Percentiles rank a stretch among this genome's conserved stretches.
These are phyloP conservation scores for Saccharomycopsis sp. DNA, from an alignment of 805 yeast genomes.

Conservation along the genomic window DNA sequence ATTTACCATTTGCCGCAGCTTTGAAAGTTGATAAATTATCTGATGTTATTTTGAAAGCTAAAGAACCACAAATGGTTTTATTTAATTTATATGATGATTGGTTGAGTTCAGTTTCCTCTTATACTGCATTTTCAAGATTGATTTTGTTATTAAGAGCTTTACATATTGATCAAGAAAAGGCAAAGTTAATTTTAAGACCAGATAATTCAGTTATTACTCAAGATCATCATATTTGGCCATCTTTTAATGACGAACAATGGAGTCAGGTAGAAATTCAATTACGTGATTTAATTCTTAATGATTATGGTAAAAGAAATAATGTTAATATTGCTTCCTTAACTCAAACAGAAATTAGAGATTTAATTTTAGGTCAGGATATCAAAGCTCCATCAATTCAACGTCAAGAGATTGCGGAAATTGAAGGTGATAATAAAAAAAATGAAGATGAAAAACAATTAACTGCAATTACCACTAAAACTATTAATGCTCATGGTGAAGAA, in stretches of 20 bases:
- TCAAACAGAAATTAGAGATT: constrained; percentile 86
- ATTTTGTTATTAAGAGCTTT: constrained; percentile 75
- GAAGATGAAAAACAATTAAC: constrained; percentile 37
- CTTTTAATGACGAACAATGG: constrained; percentile 86
- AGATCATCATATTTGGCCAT: constrained; percentile 89
- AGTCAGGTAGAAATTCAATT: constrained; percentile 75
- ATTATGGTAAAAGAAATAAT: constrained; percentile 76
- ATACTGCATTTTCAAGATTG: constrained; percentile 88
- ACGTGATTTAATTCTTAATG: constrained; percentile 77
- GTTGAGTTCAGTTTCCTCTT: constrained; percentile 72
- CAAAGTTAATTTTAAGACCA: constrained; percentile 67
- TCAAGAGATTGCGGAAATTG: constrained; percentile 62
- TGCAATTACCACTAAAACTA: constrained; percentile 72
- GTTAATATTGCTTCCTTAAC: constrained; percentile 83
- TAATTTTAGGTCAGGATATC: constrained; percentile 89
- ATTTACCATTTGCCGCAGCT: constrained; percentile 82
- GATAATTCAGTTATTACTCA: constrained; percentile 59
- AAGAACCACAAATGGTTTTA: constrained; percentile 86
- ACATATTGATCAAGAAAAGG: constrained; percentile 63
- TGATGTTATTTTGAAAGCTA: constrained; percentile 73
- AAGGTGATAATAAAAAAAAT: constrained; percentile 31
- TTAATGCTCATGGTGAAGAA: constrained; percentile 93
- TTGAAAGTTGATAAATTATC: constrained; percentile 71
- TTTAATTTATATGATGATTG: constrained; percentile 93
- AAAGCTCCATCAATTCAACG: constrained; percentile 81